Conservation (phyloP, 371 early-diverging fungal genomes). For the Choanephora cucurbitarum region DNA sequence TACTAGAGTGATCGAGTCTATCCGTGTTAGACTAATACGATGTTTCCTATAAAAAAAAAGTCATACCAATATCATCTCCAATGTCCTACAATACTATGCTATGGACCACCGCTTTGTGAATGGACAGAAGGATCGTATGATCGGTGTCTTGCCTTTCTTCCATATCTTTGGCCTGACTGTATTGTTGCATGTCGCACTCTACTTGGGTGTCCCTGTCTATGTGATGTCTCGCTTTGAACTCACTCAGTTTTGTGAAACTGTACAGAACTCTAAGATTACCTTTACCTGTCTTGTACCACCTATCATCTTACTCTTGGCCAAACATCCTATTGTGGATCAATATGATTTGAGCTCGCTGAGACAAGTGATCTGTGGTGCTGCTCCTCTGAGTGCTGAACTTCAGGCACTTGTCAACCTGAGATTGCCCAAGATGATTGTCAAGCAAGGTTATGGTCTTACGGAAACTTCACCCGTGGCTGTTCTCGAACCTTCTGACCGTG, state of each 20-base stretch:
- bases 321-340: constrained; percentile 67
- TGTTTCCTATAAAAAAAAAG: constrained; percentile 11
- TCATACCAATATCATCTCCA: constrained; percentile 77
- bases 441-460: constrained; percentile 31
- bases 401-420: constrained; percentile 37
- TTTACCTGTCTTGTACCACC: constrained; percentile 79
- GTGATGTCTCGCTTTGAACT: constrained; percentile 72
- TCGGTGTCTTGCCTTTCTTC: constrained; percentile 79
- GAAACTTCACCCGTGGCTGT: constrained; percentile 18
- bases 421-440: constrained; percentile 42
- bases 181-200: constrained; percentile 28
- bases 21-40: neutral
- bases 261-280: constrained; percentile 63
- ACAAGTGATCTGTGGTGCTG: constrained; percentile 75
- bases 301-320: constrained; percentile 65
- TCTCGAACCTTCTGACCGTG: constrained; percentile 11
- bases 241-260: constrained; percentile 51
- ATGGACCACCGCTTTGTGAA: constrained; percentile 27
- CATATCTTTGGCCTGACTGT: constrained; percentile 60
- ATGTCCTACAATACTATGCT: constrained; percentile 58
- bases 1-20: too few species aligned
- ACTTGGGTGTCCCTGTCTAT: constrained; percentile 43
- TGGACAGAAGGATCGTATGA: constrained; percentile 13
- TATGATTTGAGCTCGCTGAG: constrained; percentile 66
- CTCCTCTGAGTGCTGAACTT: constrained; percentile 72